A percentile compares a stretch with the other conserved stretches of the same genome.
Conservation (phyloP, 306 rosid genomes). For the Alnus glutinosa region DNA sequence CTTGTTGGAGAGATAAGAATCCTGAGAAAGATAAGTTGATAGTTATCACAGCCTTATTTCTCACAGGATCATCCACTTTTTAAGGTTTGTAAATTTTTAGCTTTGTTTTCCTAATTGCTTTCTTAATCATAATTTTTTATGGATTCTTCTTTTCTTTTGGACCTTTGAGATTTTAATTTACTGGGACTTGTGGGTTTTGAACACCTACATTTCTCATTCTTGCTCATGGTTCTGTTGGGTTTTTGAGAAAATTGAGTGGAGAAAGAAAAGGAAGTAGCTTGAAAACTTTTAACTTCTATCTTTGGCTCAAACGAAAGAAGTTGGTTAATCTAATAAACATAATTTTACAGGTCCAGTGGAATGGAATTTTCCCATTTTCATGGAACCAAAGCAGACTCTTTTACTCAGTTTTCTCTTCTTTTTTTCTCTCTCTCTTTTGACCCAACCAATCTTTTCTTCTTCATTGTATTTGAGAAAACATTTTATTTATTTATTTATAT, state of each 20-base stretch:
- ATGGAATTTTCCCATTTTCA: neutral
- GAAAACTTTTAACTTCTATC: neutral
- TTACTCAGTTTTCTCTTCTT: neutral
- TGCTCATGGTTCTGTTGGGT: neutral
- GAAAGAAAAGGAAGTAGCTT: no score
- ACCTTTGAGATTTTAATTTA: neutral
- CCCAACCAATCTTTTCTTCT: neutral
- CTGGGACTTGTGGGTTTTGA: no score
- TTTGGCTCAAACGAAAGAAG: neutral
- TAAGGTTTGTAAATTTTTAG: neutral
- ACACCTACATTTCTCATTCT: no score
- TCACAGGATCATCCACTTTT: neutral
- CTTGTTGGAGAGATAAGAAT: neutral
- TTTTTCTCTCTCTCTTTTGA: neutral
- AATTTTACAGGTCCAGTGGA: neutral
- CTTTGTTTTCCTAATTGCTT: neutral
- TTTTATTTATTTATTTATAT: no score
- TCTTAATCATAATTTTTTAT: neutral
- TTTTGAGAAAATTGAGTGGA: neutral
- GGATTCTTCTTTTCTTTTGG: neutral
- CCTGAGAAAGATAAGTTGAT: neutral
- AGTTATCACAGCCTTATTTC: neutral
- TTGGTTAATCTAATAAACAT: no score
- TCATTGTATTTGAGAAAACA: neutral
- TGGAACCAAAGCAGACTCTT: neutral